These are phyloP conservation scores for Achlya hypogyna DNA, from an alignment of 352 stramenopile species.

Conservation along the genomic window DNA sequence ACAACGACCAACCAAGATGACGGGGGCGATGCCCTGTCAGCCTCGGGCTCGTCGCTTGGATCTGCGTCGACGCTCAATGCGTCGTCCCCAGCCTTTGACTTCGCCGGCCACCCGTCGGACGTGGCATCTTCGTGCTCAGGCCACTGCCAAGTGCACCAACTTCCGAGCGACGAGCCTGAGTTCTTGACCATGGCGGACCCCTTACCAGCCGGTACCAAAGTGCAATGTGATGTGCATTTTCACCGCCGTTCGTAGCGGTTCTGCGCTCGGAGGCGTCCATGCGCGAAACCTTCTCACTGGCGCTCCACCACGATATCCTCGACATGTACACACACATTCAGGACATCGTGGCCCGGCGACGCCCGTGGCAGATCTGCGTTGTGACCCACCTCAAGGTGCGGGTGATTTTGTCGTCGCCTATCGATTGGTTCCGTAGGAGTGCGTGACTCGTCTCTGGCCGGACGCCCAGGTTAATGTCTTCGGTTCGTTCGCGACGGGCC, in stretches of 20 bases:
- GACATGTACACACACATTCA: background rate
- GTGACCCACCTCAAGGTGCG: background rate
- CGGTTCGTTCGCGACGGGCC: background rate
- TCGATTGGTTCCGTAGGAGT: background rate
- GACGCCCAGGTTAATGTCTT: background rate
- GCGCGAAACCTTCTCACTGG: background rate
- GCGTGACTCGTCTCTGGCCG: background rate
- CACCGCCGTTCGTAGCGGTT: background rate
- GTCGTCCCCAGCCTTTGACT: background rate
- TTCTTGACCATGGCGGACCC: background rate
- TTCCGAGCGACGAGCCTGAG: background rate
- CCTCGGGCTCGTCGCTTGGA: no score
- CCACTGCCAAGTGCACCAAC: background rate
- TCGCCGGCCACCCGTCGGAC: background rate
- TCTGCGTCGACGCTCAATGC: background rate
- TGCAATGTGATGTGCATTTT: background rate
- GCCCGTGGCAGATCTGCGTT: slow-evolving; percentile 2
- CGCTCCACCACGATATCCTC: background rate
- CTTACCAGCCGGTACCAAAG: background rate
- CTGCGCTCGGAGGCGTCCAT: background rate
- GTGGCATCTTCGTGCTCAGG: background rate
- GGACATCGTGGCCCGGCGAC: background rate
- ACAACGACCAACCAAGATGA: background rate
- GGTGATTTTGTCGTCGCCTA: background rate
- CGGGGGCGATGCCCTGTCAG: no score